Conservation (phyloP, 345 rosid species). For the Cardiospermum halicacabum region DNA sequence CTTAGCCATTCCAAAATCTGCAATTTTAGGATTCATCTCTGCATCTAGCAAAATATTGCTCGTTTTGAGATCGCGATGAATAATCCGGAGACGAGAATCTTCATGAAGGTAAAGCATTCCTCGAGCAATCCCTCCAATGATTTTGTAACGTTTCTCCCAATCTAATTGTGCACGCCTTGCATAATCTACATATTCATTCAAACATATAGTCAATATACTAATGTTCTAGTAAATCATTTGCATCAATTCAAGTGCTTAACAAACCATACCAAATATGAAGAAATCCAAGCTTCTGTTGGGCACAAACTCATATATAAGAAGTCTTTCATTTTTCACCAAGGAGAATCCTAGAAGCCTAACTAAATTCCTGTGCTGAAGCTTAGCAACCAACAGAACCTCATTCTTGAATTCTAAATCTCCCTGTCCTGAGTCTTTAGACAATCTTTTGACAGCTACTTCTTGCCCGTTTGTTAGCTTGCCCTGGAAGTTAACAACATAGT, state of each 20-base stretch:
- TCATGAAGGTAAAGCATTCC: slow-evolving; percentile 49
- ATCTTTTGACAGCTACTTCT: slow-evolving; percentile 36
- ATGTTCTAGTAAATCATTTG: background rate
- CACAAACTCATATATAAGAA: slow-evolving; percentile 38
- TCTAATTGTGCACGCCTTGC: slow-evolving; percentile 9
- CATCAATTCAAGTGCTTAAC: background rate
- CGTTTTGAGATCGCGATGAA: slow-evolving; percentile 44
- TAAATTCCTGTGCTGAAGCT: slow-evolving; percentile 38
- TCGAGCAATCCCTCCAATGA: slow-evolving; percentile 38
- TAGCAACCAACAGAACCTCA: slow-evolving; percentile 35
- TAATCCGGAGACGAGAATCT: slow-evolving; percentile 34
- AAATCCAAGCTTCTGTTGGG: slow-evolving; percentile 38
- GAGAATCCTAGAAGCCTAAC: slow-evolving; percentile 39
- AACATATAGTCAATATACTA: background rate
- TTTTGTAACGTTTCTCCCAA: slow-evolving; percentile 33
- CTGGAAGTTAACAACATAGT: slow-evolving; percentile 8
- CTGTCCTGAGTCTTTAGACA: slow-evolving; percentile 28
- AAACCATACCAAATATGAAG: slow-evolving; percentile 32
- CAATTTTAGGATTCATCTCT: slow-evolving; percentile 39
- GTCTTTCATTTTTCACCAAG: slow-evolving; percentile 31
- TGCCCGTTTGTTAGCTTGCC: slow-evolving; percentile 23
- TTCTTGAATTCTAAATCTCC: slow-evolving; percentile 39
- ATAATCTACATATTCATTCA: slow-evolving; percentile 18
- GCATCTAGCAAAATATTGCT: slow-evolving; percentile 39
- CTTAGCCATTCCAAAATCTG: slow-evolving; percentile 51